A percentile compares a stretch with the other conserved stretches of the same genome.
These are phyloP conservation scores for Taphrina betulina DNA, from an alignment of 1,139 yeast species.

Conservation along the genomic window DNA sequence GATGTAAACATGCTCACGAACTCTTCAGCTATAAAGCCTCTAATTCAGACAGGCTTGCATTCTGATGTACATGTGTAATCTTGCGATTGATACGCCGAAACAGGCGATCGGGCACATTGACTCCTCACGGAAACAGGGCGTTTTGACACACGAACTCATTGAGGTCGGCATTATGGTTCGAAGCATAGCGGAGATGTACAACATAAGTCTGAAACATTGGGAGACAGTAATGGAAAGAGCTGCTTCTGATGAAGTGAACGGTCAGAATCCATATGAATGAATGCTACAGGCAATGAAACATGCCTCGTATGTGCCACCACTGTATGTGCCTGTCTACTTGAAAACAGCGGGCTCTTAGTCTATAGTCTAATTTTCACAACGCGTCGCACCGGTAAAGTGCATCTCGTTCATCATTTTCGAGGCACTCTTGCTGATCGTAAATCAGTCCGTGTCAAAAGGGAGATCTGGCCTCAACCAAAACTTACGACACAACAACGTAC, in stretches of 20 bases:
- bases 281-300: too few relatives aligned
- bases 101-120: conserved; percentile 29
- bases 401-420: too few relatives aligned
- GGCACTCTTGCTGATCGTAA: too few relatives aligned
- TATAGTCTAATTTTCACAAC: too few relatives aligned
- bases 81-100: conserved; percentile 30
- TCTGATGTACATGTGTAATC: conserved; percentile 18
- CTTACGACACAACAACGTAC: too few relatives aligned
- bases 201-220: conserved; percentile 26
- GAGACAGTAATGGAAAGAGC: conserved; percentile 14
- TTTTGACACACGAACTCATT: conserved; percentile 1
- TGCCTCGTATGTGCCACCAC: too few relatives aligned
- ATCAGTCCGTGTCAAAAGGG: too few relatives aligned
- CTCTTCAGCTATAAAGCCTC: background rate
- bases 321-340: too few relatives aligned
- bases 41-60: conserved; percentile 20
- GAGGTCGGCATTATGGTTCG: conserved; percentile 29
- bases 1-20: background rate
- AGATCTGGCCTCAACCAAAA: too few relatives aligned
- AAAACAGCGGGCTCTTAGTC: too few relatives aligned
- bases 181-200: conserved; percentile 15
- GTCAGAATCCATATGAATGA: conserved; percentile 4
- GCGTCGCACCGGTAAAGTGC: too few relatives aligned
- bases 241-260: conserved; percentile 7
- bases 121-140: conserved; percentile 24